Conservation (phyloP, 164 flowering plant species). For the Hamamelis virginiana region DNA sequence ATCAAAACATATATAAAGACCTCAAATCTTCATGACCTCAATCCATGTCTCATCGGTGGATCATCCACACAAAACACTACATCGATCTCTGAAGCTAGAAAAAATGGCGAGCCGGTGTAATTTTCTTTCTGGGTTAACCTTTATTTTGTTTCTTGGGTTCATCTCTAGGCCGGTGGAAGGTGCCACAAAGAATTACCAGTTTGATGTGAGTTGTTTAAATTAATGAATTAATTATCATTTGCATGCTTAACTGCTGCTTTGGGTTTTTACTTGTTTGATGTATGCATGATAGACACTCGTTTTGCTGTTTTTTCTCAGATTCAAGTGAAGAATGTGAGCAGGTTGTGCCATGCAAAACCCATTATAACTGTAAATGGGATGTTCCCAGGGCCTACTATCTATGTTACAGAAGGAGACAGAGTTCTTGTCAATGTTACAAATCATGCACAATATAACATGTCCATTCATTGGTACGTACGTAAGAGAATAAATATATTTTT, state of each 20-base stretch:
- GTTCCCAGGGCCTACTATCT: constrained; percentile 35
- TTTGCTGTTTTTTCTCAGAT: constrained; percentile 16
- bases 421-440: constrained; percentile 32
- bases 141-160: constrained; percentile 14
- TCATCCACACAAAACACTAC: neutral
- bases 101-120: constrained; percentile 6
- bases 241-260: neutral
- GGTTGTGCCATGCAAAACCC: constrained; percentile 36
- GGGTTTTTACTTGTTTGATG: too few relatives aligned
- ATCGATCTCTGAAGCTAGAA: neutral
- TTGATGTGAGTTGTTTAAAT: constrained; percentile 25
- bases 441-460: constrained; percentile 34
- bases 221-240: neutral
- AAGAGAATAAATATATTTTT: too few relatives aligned
- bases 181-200: constrained; percentile 28
- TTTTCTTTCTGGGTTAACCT: neutral
- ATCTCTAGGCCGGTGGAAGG: constrained; percentile 19
- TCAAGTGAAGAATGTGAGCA: constrained; percentile 38
- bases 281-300: too few relatives aligned
- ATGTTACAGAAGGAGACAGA: constrained; percentile 32
- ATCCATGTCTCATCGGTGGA: constrained; percentile 1
- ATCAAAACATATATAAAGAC: constrained; percentile 12
- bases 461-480: constrained; percentile 37
- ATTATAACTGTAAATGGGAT: constrained; percentile 36
- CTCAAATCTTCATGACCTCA: neutral